A percentile compares a stretch with the other conserved stretches of the same genome.
Conservation (phyloP, 2,329 filamentous ascomycete genomes). For the Clonostachys rosea region DNA sequence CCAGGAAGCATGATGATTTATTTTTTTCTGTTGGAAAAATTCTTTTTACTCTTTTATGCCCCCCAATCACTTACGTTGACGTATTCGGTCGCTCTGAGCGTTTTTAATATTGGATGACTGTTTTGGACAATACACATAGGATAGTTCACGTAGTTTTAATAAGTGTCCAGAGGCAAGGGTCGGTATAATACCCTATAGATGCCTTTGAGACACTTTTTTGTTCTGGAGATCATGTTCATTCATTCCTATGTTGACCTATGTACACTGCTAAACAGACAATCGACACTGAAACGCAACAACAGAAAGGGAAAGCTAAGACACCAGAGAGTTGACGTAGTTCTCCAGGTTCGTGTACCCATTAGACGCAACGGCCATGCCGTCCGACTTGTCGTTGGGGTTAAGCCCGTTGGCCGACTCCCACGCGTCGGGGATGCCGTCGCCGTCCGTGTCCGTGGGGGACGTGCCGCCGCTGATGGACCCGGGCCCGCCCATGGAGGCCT, state of each 20-base stretch:
- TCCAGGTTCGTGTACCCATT: slow-evolving; percentile 42
- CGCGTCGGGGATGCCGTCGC: slow-evolving; percentile 44
- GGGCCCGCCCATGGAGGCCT: slow-evolving; percentile 33
- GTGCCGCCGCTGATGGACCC: slow-evolving; percentile 30
- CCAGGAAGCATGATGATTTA: too few species aligned
- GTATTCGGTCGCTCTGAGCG: too few species aligned
- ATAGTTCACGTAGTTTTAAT: too few species aligned
- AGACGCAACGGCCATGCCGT: slow-evolving; percentile 32
- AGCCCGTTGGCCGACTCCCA: slow-evolving; percentile 38
- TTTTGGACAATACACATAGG: too few species aligned
- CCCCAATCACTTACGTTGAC: too few species aligned
- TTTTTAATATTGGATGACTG: too few species aligned
- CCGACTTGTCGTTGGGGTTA: slow-evolving; percentile 26
- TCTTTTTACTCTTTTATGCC: too few species aligned
- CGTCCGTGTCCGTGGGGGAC: slow-evolving; percentile 35
- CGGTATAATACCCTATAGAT: background rate
- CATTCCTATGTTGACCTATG: background rate
- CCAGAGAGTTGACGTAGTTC: slow-evolving; percentile 43
- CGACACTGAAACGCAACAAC: background rate
- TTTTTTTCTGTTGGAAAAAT: too few species aligned
- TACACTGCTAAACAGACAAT: background rate
- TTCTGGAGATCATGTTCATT: background rate
- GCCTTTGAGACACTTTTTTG: too few species aligned
- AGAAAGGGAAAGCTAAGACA: slow-evolving; percentile 7
- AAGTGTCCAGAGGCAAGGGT: background rate